These are phyloP conservation scores for Lactarius sanguifluus DNA, from an alignment of 768 basidiomycete species.

Conservation along the genomic window DNA sequence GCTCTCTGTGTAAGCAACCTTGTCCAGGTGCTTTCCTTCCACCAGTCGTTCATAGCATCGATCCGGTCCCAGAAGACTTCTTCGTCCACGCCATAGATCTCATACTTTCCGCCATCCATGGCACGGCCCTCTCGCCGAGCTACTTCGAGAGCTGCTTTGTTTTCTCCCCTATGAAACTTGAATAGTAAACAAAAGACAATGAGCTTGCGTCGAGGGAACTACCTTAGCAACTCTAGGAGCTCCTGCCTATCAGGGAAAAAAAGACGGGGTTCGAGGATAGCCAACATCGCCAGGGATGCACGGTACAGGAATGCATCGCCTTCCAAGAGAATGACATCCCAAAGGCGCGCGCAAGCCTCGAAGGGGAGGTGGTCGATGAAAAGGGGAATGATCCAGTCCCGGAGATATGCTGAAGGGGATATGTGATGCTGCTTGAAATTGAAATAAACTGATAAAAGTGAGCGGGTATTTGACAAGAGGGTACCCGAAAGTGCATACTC, in stretches of 20 bases:
- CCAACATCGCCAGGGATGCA: constrained; percentile 76
- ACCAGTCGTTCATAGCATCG: constrained; percentile 84
- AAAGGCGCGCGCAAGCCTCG: constrained; percentile 84
- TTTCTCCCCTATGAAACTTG: constrained; percentile 61
- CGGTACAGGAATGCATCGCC: constrained; percentile 91
- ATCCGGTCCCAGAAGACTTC: constrained; percentile 84
- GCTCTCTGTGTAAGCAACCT: constrained; percentile 77
- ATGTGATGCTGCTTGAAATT: constrained; percentile 94
- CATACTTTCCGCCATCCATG: constrained; percentile 74
- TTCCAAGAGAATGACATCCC: constrained; percentile 86
- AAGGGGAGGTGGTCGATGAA: constrained; percentile 88
- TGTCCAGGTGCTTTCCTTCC: constrained; percentile 90
- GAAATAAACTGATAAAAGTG: constrained; percentile 67
- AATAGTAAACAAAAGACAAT: constrained; percentile 8
- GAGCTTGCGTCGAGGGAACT: constrained; percentile 21
- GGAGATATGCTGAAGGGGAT: constrained; percentile 80
- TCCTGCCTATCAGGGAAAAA: constrained; percentile 87
- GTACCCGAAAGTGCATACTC: constrained; percentile 48
- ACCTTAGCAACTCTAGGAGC: constrained; percentile 77
- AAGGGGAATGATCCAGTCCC: constrained; percentile 76
- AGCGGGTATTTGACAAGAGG: constrained; percentile 5
- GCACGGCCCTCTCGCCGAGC: constrained; percentile 67
- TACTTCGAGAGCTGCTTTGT: constrained; percentile 78
- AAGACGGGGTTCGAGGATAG: constrained; percentile 78
- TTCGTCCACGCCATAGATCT: constrained; percentile 83